Evolutionary conservation across 495 filamentous ascomycete genomes (phyloP), one percentile per base, ranked within the genome.

Genomic region (Cryomyces minteri): DNA sequence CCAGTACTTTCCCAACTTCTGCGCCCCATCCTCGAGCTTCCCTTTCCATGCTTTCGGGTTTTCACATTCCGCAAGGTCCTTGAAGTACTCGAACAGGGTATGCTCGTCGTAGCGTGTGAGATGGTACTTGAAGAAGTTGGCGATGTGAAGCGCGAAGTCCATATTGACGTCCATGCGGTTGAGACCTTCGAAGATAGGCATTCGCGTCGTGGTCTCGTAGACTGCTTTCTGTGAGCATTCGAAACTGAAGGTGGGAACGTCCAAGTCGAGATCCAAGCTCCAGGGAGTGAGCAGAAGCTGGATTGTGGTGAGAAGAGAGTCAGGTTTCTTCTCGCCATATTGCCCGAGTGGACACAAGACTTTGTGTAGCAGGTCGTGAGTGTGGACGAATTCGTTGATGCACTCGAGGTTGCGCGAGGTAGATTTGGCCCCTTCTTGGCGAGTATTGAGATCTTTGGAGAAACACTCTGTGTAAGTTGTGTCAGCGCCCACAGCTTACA

Each of bases 71-170:
- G 43, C 33, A 31, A 62, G 46, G 31, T 43, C 49, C 3, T 33
- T 5, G 42, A 52, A 54, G 5, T 46, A 25, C 8, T 46, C 8
- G 53, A 40, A 48, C n/a, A 62, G 45, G 8, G 48, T 51, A 9
- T 36, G 11, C 39, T 58, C 51, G 25, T 18, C 40, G 8, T 45
- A 14, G 12, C 47, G 52, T 31, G 53, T 44, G 51, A 64, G 58
- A 47, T 64, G 58, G 43, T 52, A 52, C 14, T 49, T 55, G 56
- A 62, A 64, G 60, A 64, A 62, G 49, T 62, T 60, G 29, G 61
- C 34, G 39, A 53, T 40, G 43, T 62, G 58, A 10, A 59, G 48
- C 7, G 54, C 40, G 48, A 45, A 61, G 28, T 50, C 44, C 50
- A 59, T 53, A 46, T 59, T 54, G 41, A 64, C 43, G 18, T 55